A percentile compares a stretch with the other conserved stretches of the same genome.
Evolutionary conservation across 1,284 basidiomycete species (phyloP).

Genomic region (Trichosporon ovoides): DNA sequence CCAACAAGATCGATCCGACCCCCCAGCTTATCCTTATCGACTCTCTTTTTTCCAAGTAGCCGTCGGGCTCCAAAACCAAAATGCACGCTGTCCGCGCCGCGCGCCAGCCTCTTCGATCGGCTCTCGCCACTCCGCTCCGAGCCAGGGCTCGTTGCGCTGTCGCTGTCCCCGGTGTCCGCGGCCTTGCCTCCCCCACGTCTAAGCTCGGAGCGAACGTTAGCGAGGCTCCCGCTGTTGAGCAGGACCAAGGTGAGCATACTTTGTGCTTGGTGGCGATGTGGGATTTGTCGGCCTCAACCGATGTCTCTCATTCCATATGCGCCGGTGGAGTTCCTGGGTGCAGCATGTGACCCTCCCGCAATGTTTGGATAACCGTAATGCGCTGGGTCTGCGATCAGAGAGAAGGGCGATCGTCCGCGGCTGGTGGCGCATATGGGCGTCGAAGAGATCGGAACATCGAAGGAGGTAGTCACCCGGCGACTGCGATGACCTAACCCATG

Average conservation of each 20-base stretch:
- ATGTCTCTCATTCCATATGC: no score
- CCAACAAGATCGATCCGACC: no score
- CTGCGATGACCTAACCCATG: not conserved
- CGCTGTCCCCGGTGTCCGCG: not conserved
- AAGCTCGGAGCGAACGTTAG: not conserved
- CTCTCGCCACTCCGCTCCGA: conserved; percentile 6
- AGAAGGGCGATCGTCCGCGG: not conserved
- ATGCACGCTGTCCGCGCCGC: conserved; percentile 3
- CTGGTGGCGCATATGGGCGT: not conserved
- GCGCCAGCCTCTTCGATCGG: not conserved
- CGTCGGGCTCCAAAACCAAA: not conserved
- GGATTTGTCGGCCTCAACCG: not conserved
- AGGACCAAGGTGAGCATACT: not conserved
- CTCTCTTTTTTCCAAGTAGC: not conserved
- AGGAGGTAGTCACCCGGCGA: not conserved
- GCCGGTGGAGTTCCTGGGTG: no score
- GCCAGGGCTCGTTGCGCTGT: not conserved
- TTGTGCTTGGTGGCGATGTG: not conserved
- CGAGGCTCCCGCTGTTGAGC: not conserved
- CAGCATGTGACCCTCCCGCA: no score
- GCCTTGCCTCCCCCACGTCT: not conserved
- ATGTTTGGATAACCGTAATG: no score
- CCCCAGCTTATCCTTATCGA: not conserved
- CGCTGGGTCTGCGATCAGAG: not conserved
- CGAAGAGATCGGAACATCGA: not conserved